Evolutionary conservation across 192 early-diverging fungal genomes (phyloP).

Genomic region (Mortierella antarctica): DNA sequence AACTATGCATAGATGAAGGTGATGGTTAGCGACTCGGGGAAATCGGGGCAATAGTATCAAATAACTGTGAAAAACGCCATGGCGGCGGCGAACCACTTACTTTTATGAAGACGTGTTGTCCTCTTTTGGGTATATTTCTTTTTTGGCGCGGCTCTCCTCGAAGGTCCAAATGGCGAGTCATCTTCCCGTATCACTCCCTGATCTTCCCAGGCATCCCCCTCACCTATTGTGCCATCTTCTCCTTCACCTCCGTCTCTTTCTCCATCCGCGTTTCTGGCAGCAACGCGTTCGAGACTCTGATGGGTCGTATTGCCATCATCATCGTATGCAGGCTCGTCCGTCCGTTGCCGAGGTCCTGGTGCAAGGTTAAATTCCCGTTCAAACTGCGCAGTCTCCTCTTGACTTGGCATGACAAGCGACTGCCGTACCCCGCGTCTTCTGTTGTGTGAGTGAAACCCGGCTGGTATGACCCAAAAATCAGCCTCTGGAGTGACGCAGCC

Average conservation of each 20-base stretch:
- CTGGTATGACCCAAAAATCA: conserved; percentile 21
- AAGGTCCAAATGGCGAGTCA: neutral
- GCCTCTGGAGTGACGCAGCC: conserved; percentile 35
- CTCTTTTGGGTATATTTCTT: conserved; percentile 54
- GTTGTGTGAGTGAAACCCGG: conserved; percentile 45
- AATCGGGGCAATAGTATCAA: neutral
- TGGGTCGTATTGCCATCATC: no score
- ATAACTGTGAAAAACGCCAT: neutral
- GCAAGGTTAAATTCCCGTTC: conserved; percentile 36
- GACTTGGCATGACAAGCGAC: conserved; percentile 26
- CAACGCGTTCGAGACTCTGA: neutral
- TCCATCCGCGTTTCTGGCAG: no score
- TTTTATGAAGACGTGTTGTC: conserved; percentile 36
- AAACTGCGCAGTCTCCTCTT: conserved; percentile 40
- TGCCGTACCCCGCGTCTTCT: conserved; percentile 14
- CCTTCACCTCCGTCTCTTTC: neutral
- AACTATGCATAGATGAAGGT: conserved; percentile 8
- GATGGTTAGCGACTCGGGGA: neutral
- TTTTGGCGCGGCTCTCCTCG: neutral
- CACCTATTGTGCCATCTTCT: neutral
- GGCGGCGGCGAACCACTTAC: conserved; percentile 5
- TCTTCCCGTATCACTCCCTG: neutral
- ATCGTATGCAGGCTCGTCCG: neutral
- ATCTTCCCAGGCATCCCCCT: conserved; percentile 21
- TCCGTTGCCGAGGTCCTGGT: neutral